Base-by-base conservation (phyloP, 352 stramenopile genomes). In the Thraustotheca clavata region DNA sequence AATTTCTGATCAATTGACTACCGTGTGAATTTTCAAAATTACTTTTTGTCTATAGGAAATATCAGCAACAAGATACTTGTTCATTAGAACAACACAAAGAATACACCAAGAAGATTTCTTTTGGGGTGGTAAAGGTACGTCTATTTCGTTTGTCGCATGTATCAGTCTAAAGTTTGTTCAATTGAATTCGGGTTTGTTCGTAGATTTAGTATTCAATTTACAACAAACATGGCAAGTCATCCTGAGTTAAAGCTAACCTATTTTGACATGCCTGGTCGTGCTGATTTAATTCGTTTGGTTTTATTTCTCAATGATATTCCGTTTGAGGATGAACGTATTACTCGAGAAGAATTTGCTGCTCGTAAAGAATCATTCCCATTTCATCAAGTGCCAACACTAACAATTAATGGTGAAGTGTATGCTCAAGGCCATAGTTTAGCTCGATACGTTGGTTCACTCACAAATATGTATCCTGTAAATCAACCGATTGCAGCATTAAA, bases 361-460 rank as follows among this genome's bases (percentile, higher is more conserved):
- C 35, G 73, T 24, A 83, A 83, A 65, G 34, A 65, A 0, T 35
- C 59, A 26, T 60, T 80, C n/a, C 76, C 76, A 14, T 77, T 77
- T 31, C 60, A 71, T 12, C 75, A 83, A 20, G 3, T 86, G n/a
- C 71, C 80, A 0, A 69, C 83, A 31, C 46, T 80, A 14, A 73
- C 84, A 34, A 59, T 90, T 12, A 69, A 88, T 40, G 78, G 74
- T 43, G 48, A 49, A n/a, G 47, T 41, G 24, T 71, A 71, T 57
- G 57, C 39, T 18, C 71, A 86, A 62, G 46, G 47, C 4, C 59
- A 71, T 31, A 71, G 76, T 1, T 79, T 91, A 34, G 61, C 89
- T 8, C 75, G 82, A 29, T 89, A 85, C 36, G 78, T 71, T 8
- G 82, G 84, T 7, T 85, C 63, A 0, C 59, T 86, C 7, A 38